A percentile compares a stretch with the other conserved stretches of the same genome.
These are phyloP conservation scores for Ustilago trichophora DNA, from an alignment of 1,284 basidiomycete genomes.

Conservation along the genomic window DNA sequence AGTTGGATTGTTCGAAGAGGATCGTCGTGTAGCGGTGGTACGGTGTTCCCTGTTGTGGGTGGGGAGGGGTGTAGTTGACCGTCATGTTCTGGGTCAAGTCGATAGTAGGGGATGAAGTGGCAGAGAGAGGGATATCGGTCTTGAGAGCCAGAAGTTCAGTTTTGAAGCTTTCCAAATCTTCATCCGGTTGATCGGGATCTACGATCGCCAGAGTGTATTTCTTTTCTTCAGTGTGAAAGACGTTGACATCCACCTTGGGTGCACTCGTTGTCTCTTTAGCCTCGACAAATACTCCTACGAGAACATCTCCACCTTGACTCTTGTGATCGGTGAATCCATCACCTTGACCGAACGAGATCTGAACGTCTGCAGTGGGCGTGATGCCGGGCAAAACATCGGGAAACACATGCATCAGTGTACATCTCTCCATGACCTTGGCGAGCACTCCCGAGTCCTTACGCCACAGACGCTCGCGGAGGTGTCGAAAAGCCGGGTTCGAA, in stretches of 20 bases:
- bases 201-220: conserved; percentile 89
- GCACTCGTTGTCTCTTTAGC: conserved; percentile 72
- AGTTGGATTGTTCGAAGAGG: conserved; percentile 75
- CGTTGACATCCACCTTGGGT: conserved; percentile 76
- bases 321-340: conserved; percentile 58
- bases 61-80: conserved; percentile 82
- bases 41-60: conserved; percentile 82
- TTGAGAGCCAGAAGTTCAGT: conserved; percentile 87
- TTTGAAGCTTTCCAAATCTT: conserved; percentile 74
- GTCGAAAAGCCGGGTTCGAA: conserved; percentile 75
- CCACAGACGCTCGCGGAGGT: conserved; percentile 86
- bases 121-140: conserved; percentile 69
- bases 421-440: conserved; percentile 80
- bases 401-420: conserved; percentile 86
- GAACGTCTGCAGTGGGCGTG: conserved; percentile 78
- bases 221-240: conserved; percentile 80
- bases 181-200: conserved; percentile 87
- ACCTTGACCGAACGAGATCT: conserved; percentile 71
- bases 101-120: conserved; percentile 56
- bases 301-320: conserved; percentile 71
- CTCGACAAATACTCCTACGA: conserved; percentile 72
- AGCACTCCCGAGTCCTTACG: conserved; percentile 65
- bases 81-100: conserved; percentile 71
- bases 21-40: conserved; percentile 86
- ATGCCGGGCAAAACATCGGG: conserved; percentile 83